Percentiles rank a stretch among this genome's conserved stretches.
phyloP scores from a whole-genome alignment of 768 basidiomycete species.

The Daedalea quercina region DNA sequence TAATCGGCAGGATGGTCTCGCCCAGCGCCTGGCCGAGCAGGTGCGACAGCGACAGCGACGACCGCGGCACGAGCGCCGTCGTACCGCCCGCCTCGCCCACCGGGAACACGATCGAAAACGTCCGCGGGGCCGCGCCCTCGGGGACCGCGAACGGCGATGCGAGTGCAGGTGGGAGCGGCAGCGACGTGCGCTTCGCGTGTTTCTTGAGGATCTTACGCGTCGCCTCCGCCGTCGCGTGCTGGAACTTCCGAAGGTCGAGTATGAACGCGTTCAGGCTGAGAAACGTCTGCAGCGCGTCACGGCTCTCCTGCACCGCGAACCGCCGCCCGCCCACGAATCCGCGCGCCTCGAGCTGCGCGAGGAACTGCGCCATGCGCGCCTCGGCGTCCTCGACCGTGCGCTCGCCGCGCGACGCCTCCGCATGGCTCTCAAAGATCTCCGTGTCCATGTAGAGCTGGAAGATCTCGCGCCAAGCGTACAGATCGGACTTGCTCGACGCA shows the following conservation, averaged over 20 bases:
- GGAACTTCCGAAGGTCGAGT: constrained; percentile 82
- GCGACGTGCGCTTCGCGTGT: constrained; percentile 82
- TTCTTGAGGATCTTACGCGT: constrained; percentile 93
- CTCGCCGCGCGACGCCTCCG: constrained; percentile 63
- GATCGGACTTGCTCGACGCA: constrained; percentile 38
- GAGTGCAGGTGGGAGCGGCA: constrained; percentile 50
- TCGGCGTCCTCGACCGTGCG: constrained; percentile 66
- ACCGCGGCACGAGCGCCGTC: constrained; percentile 4
- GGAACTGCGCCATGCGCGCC: constrained; percentile 57
- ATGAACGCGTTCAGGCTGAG: constrained; percentile 67
- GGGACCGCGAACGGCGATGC: constrained; percentile 9
- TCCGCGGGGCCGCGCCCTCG: not conserved
- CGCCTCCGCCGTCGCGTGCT: constrained; percentile 80
- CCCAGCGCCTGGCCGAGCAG: constrained; percentile 79
- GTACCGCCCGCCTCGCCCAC: not conserved
- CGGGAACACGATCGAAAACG: not conserved
- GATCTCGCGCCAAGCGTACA: constrained; percentile 87
- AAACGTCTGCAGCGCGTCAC: constrained; percentile 41
- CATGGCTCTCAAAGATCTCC: constrained; percentile 74
- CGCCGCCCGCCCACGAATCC: constrained; percentile 39
- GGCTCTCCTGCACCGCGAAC: constrained; percentile 40
- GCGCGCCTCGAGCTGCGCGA: constrained; percentile 42
- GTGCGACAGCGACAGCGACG: constrained; percentile 41
- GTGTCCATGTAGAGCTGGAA: constrained; percentile 83
- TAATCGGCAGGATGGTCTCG: constrained; percentile 72